Evolutionary conservation across 345 rosid species (phyloP), one percentile per base, ranked within the genome.

Genomic region (Viola odorata): DNA sequence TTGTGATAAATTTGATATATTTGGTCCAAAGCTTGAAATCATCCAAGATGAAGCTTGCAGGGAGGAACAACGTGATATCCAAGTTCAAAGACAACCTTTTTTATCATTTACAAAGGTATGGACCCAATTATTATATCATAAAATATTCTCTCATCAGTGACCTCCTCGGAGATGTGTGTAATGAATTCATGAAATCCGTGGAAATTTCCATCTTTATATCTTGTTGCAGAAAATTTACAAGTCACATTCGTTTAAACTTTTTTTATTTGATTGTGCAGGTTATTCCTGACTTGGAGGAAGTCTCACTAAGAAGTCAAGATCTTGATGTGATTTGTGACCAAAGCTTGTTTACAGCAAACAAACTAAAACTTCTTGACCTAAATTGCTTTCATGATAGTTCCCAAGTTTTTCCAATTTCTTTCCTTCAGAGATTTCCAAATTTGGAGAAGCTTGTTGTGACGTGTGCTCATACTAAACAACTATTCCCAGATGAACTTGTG

Each of bases 281-380:
- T 7, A 14, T 70, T 36, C 47, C 23, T 36, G 53, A 32, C 55
- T 53, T 77, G 57, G 71, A 73, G 15, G 37, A 57, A 3, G 0
- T 73, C 17, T 1, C 37, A 7, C 9, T 70, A 15, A 16, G 3
- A 5, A 51, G 44, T 13, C 15, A 59, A 3, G 55, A 63, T 17
- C 36, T 51, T 3, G 17, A 0, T 4, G 52, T 37, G 45, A 3
- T 72, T 8, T 6, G 45, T 14, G 5, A 69, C 2, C 32, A 1
- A 40, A 41, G 11, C 13, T 8, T 58, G 5, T 32, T 58, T 55
- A 23, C 53, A 7, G 40, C 13, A n/a, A 2, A 23, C 32, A 23
- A 23, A 23, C 32, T 23, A 23, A 23, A 23, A 23, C 32, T 23
- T 23, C 32, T 23, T 23, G 32, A 23, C 1, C 32, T 23, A 2